Evolutionary conservation across 2,329 filamentous ascomycete genomes (phyloP), one percentile per base, ranked within the genome.

Genomic region (Elsinoe batatas): DNA sequence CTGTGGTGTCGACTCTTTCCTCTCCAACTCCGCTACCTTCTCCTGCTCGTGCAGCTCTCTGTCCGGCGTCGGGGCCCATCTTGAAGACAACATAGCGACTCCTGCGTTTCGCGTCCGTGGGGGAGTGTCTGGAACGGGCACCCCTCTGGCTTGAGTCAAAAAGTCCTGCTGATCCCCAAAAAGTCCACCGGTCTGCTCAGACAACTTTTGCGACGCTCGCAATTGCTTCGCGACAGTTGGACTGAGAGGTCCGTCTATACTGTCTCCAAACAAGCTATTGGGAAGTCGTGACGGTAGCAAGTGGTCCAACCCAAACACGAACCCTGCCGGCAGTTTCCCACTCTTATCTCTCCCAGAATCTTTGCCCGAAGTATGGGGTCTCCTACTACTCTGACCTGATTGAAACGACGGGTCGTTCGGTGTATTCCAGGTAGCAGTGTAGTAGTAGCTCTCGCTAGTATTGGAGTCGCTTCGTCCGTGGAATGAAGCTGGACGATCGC

Each of bases 231-330:
- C 53, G 30, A 55, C 30, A 36, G 40, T 55, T 6, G 53, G 53
- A 22, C 53, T 55, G 20, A 55, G 17, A 2, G 53, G 42, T n/a
- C 42, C 53, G 38, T 55, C 53, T 11, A 60, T 22, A 65, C 64
- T 22, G 67, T 58, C 53, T 65, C 62, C 6, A 67, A 64, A 66
- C 65, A 68, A 26, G 15, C 33, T 51, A 3, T 51, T 35, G 10
- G 47, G 47, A 6, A 55, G 64, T 62, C 58, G 63, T 62, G 37
- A 67, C 63, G 67, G 66, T 7, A 69, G 53, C 5, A 69, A 58
- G 58, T 69, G 65, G 51, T 69, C 67, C 22, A 70, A 61, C 7
- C 66, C 64, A 56, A 69, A 69, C 18, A 51, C 47, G n/a, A 51
- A 51, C 3, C 47, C 47, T 18, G 32, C 18, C 17, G 47, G 35